phyloP scores from a whole-genome alignment of 768 basidiomycete genomes.

The Rhodosporidiobolus odoratus region DNA sequence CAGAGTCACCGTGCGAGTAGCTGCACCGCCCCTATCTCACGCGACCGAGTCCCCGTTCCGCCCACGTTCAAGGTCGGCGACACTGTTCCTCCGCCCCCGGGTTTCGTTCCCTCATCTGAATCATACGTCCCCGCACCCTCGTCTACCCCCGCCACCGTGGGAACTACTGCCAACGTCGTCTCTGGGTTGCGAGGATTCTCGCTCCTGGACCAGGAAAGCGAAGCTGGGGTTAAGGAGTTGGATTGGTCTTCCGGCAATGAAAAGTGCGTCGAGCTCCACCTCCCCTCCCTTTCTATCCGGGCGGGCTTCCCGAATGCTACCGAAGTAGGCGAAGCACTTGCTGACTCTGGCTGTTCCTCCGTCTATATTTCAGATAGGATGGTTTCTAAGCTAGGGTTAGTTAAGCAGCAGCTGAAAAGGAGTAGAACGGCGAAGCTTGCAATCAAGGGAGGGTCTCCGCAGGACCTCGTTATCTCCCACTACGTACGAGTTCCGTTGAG shows the following conservation, averaged over 20 bases:
- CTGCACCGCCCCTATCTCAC: neutral
- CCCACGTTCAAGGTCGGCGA: too few species aligned
- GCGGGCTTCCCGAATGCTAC: neutral
- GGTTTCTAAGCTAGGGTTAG: slow-evolving; percentile 1
- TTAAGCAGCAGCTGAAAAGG: neutral
- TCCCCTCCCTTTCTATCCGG: neutral
- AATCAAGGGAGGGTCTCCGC: neutral
- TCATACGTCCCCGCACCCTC: too few species aligned
- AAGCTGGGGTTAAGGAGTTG: too few species aligned
- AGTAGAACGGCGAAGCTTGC: slow-evolving; percentile 2
- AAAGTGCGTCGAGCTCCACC: too few species aligned
- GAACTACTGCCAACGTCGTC: too few species aligned
- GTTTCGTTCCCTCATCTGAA: too few species aligned
- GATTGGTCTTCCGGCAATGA: too few species aligned
- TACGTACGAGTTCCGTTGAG: slow-evolving; percentile 2
- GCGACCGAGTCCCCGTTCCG: too few species aligned
- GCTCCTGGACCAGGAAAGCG: too few species aligned
- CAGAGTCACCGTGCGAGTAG: neutral
- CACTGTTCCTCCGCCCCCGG: too few species aligned
- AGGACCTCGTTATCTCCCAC: neutral
- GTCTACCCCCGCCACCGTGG: too few species aligned
- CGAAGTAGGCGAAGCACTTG: neutral
- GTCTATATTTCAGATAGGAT: neutral
- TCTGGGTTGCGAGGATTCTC: too few species aligned
- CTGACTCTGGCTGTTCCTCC: slow-evolving; percentile 9